Evolutionary conservation across 176 grass and related monocot species (phyloP), one percentile per base, ranked within the genome.

Genomic region (Eremochloa ophiuroides): DNA sequence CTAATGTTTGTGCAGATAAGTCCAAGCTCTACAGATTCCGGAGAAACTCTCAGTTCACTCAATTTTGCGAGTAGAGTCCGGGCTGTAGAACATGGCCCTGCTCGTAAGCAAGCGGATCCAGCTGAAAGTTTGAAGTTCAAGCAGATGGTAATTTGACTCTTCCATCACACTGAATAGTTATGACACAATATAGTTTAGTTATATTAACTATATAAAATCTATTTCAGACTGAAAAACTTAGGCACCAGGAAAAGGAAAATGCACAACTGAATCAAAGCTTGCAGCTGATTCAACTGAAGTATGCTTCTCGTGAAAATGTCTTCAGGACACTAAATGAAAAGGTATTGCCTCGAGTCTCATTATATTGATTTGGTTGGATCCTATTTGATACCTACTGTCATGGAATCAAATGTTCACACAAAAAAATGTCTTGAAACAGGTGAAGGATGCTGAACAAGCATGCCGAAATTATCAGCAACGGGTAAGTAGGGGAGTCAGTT

Each of bases 1-100:
- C 88, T 99, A n/a, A 99, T 99, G 96, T 93, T 99, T 25, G 89
- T 94, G 68, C 96, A 99, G 78, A 92, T 99, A 66, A 99, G 96
- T 53, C 93, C 96, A 74, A 95, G 91, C 51, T 95, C 96, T 23
- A 74, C 87, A 48, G 96, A 99, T 85, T 79, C 90, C 20, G 96
- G 87, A 56, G 96, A 99, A 88, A 95, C 96, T 31, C 73, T 93
- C 16, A 93, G 87, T 65, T 95, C 96, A 6, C 76, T 99, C 27
- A 99, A 93, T 39, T 99, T 95, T 90, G 96, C 96, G 73, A 93
- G 91, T 80, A 86, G 96, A 56, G 96, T 99, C 68, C 65, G 96
- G 27, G 83, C 93, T 48, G 84, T 99, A 77, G 96, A 99, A 69
- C 74, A 95, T 82, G 93, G 91, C 20, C 96, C 96, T 76, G 89